A percentile compares a stretch with the other conserved stretches of the same genome.
phyloP scores from a whole-genome alignment of 2,329 filamentous ascomycete genomes.

The Aspergillus ibericus region DNA sequence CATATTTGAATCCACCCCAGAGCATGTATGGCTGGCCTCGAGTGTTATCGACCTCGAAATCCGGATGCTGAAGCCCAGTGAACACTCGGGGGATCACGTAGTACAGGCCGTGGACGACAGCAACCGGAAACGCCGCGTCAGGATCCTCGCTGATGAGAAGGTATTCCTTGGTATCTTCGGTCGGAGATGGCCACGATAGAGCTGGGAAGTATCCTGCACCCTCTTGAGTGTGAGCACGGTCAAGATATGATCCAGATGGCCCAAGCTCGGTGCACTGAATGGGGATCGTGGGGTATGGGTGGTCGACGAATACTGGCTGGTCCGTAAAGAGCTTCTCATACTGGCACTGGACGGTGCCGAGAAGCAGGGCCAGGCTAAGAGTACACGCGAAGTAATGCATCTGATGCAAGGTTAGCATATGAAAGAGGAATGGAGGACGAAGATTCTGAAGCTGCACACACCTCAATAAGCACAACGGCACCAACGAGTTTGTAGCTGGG shows the following conservation, averaged over 20 bases:
- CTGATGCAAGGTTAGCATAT: neutral
- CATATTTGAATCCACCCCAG: slow-evolving; percentile 50
- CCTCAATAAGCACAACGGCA: too few species aligned
- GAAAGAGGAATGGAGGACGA: neutral
- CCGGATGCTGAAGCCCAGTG: slow-evolving; percentile 35
- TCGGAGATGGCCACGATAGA: slow-evolving; percentile 42
- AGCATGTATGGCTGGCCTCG: slow-evolving; percentile 15
- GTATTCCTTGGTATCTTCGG: slow-evolving; percentile 45
- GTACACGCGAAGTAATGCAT: slow-evolving; percentile 22
- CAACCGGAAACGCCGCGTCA: slow-evolving; percentile 48
- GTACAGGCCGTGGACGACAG: slow-evolving; percentile 50
- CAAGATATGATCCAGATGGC: slow-evolving; percentile 13
- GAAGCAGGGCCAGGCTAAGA: slow-evolving; percentile 19
- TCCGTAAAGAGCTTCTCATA: slow-evolving; percentile 30
- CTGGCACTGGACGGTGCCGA: slow-evolving; percentile 18
- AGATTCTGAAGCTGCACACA: too few species aligned
- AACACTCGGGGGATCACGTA: slow-evolving; percentile 41
- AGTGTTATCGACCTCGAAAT: slow-evolving; percentile 39
- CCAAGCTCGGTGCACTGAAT: slow-evolving; percentile 24
- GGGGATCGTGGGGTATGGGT: slow-evolving; percentile 20
- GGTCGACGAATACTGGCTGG: slow-evolving; percentile 21
- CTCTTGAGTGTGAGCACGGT: slow-evolving; percentile 12
- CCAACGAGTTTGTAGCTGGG: too few species aligned
- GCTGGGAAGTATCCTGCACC: slow-evolving; percentile 42
- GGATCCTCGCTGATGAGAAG: slow-evolving; percentile 51